Evolutionary conservation across 1,139 yeast species (phyloP), one percentile per base, ranked within the genome.

Genomic region (Debaryomyces subglobosus): DNA sequence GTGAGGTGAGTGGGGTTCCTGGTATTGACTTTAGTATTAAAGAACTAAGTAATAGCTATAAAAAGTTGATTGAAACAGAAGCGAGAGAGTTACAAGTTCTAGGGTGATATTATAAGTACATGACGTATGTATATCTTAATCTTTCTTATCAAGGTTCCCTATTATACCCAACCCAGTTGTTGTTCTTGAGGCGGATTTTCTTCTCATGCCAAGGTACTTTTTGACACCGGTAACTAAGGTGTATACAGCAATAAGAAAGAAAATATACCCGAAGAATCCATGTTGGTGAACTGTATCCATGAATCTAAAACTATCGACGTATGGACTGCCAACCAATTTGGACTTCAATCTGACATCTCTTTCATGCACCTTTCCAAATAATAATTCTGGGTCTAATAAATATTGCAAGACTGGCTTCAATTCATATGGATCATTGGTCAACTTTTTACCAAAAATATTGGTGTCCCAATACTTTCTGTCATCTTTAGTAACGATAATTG

Each of bases 241-340:
- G 23, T 32, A 41, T 10, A 7, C 43, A 3, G 48, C 49, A 13
- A 69, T 30, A 2, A 72, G 20, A 1, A 40, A 54, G 4, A 58
- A 55, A 8, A 72, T 12, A 56, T 80, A 81, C 0, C 83, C 84
- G 15, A 65, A 40, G 45, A 77, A 49, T 2, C 84, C 84, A 48
- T 63, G 63, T 45, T 67, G 67, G 55, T 78, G 85, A 20, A 81
- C 58, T 18, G 48, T 13, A 50, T 81, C 84, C 72, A 80, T 66
- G 39, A 72, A 66, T 46, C 73, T 61, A 18, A 80, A 61, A 0
- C 51, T 39, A 3, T 63, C 56, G 4, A 73, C 69, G 53, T 65
- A 81, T 10, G 84, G 83, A 51, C 81, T 74, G 32, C 74, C 72
- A 27, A 74, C 73, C 43, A 78, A 59, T 39, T 65, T 67, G 39